These are phyloP conservation scores for Dimargaris verticillata DNA, from an alignment of 192 early-diverging fungal genomes.

Conservation along the genomic window DNA sequence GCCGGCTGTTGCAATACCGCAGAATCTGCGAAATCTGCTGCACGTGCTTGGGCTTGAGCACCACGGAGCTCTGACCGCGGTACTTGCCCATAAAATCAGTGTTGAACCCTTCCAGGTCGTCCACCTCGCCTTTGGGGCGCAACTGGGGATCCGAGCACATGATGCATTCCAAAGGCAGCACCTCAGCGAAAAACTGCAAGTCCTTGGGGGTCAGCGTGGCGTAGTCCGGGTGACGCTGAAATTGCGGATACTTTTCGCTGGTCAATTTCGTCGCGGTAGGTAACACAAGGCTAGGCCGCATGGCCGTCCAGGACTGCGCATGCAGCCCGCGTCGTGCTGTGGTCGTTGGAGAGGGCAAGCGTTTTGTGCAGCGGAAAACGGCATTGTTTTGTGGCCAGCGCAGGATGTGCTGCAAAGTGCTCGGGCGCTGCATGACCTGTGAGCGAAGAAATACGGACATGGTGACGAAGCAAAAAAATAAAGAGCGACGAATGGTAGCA, in stretches of 20 bases:
- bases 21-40: slow-evolving; percentile 69
- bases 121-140: neutral
- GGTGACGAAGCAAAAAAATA: too few species aligned
- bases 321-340: too few species aligned
- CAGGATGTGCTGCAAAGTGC: too few species aligned
- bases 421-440: too few species aligned
- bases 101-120: slow-evolving; percentile 55
- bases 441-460: too few species aligned
- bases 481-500: too few species aligned
- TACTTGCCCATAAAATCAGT: slow-evolving; percentile 94
- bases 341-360: too few species aligned
- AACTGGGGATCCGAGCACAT: neutral
- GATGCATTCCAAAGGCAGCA: neutral
- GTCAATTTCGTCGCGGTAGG: slow-evolving; percentile 1
- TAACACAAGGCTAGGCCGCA: too few species aligned
- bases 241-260: slow-evolving; percentile 11
- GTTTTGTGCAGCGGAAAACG: too few species aligned
- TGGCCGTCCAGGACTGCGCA: too few species aligned
- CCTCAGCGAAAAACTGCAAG: neutral
- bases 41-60: slow-evolving; percentile 74
- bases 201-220: neutral
- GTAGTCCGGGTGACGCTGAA: slow-evolving; percentile 2
- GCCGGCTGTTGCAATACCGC: slow-evolving; percentile 70
- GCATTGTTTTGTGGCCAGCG: too few species aligned
- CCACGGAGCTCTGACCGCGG: slow-evolving; percentile 59